A percentile compares a stretch with the other conserved stretches of the same genome.
These are phyloP conservation scores for Russula virescens DNA, from an alignment of 768 basidiomycete species.

Conservation along the genomic window DNA sequence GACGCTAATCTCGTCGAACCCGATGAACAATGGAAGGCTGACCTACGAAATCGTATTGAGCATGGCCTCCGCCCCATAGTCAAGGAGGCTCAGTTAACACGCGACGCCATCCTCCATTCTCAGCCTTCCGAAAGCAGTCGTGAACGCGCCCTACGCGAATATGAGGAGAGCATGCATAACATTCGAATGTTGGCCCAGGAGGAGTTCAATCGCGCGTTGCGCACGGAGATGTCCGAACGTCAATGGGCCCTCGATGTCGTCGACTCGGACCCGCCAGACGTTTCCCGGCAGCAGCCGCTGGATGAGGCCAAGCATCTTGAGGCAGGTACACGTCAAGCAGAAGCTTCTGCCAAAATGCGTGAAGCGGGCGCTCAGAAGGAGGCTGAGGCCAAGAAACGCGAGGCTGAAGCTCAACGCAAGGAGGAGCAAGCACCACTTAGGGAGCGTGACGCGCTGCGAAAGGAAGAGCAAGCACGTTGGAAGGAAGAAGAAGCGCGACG, in stretches of 20 bases:
- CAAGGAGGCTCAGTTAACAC: constrained; percentile 7
- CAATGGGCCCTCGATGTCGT: constrained; percentile 12
- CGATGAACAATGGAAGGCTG: constrained; percentile 21
- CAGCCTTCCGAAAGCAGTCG: constrained; percentile 1
- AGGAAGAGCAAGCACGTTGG: constrained; percentile 26
- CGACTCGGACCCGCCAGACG: constrained; percentile 2
- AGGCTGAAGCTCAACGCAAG: constrained; percentile 32
- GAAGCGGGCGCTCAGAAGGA: constrained; percentile 25
- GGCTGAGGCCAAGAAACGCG: constrained; percentile 32
- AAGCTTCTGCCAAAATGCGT: constrained; percentile 25
- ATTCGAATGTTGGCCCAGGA: constrained; percentile 17
- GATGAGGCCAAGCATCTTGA: constrained; percentile 24
- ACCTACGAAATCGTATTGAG: constrained; percentile 14
- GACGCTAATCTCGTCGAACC: constrained; percentile 12
- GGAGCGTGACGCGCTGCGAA: constrained; percentile 32
- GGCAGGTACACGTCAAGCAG: constrained; percentile 25
- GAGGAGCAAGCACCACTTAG: constrained; percentile 31
- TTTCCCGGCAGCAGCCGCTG: neutral
- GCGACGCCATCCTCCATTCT: constrained; percentile 7
- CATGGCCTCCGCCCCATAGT: constrained; percentile 7
- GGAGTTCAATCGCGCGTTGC: constrained; percentile 12
- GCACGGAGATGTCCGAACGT: constrained; percentile 16
- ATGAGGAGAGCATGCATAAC: constrained; percentile 12
- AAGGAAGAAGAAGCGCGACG: constrained; percentile 33
- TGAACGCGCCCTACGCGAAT: constrained; percentile 1